Conservation (phyloP, 805 yeast species). For the Torulaspora delbrueckii region DNA sequence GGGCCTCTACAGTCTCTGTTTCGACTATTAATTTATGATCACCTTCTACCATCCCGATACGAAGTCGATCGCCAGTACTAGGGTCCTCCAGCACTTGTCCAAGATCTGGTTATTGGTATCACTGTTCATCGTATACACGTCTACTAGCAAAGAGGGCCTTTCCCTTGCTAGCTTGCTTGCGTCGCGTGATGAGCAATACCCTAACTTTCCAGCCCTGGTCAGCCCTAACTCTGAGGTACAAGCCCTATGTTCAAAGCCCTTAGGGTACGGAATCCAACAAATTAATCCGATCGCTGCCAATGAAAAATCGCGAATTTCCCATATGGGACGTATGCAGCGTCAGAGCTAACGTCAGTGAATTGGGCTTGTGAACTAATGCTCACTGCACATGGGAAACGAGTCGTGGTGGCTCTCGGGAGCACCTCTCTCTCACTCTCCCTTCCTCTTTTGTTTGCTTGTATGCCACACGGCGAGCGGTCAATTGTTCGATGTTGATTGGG, state of each 20-base stretch:
- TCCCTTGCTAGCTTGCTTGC: background rate
- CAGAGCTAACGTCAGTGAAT: background rate
- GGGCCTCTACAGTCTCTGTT: conserved; percentile 56
- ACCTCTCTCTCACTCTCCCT: background rate
- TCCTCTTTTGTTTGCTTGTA: no score
- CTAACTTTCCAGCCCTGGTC: background rate
- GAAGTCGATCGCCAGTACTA: background rate
- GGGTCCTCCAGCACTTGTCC: background rate
- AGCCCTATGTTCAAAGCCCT: background rate
- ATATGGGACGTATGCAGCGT: background rate
- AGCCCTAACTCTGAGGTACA: background rate
- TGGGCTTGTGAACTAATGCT: background rate
- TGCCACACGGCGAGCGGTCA: background rate
- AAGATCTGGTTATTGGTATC: background rate
- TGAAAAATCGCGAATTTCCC: conserved; percentile 3
- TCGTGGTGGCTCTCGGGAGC: background rate
- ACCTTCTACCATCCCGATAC: conserved; percentile 20
- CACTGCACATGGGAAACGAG: background rate
- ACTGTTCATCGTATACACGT: background rate
- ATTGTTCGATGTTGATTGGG: background rate
- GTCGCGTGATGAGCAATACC: conserved; percentile 1
- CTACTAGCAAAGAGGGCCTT: background rate
- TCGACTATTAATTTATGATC: conserved; percentile 49
- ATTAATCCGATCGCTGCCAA: background rate
- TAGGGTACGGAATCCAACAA: background rate